Base-by-base conservation (phyloP, 2,329 filamentous ascomycete species). In the Botryotinia convoluta region DNA sequence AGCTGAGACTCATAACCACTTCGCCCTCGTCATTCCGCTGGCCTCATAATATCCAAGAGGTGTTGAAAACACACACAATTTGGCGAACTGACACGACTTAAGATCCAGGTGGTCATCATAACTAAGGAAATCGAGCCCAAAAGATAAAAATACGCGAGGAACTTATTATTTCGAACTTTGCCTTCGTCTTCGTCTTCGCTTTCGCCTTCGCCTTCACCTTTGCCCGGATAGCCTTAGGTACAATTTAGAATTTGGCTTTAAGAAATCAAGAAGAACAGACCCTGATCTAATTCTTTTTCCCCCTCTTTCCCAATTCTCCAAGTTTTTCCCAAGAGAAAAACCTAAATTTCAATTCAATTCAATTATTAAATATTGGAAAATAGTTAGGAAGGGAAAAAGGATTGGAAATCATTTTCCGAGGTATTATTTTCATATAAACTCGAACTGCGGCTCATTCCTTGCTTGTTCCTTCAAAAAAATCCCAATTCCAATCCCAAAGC, bases 371-470 rank as follows among this genome's bases (percentile, higher is more conserved):
- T 4, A 35, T 18, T 48, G 20, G 29, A 26, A 51, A n/a, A 29
- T 7, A 29, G 16, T 16, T 16, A 22, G n/a, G 51, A 18, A 32
- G n/a, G 4, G 4, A 29, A 35, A 65, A 65, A 65, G 62, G 29
- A 48, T 48, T 48, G 62, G 29, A 35, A n/a, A 26, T 44, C 62
- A 29, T 29, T 65, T 48, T 35, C 29, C 18, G 44, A 65, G 29
- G 42, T 48, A 35, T 48, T 9, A 26, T 54, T 44, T 59, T n/a
- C 35, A 57, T 32, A 69, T 18, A 5, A 63, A 32, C 6, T 29
- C 45, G 26, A 59, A 72, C 48, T 72, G 70, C 61, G 70, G 61
- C 70, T 72, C 70, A 59, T 57, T 67, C 37, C 60, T 59, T n/a
- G 26, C 65, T 72, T 51, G 60, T 20, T 65, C 61, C 48, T 72